Percentiles rank a stretch among this genome's conserved stretches.
phyloP scores from a whole-genome alignment of 495 filamentous ascomycete species.

The Margaritispora aquatica region DNA sequence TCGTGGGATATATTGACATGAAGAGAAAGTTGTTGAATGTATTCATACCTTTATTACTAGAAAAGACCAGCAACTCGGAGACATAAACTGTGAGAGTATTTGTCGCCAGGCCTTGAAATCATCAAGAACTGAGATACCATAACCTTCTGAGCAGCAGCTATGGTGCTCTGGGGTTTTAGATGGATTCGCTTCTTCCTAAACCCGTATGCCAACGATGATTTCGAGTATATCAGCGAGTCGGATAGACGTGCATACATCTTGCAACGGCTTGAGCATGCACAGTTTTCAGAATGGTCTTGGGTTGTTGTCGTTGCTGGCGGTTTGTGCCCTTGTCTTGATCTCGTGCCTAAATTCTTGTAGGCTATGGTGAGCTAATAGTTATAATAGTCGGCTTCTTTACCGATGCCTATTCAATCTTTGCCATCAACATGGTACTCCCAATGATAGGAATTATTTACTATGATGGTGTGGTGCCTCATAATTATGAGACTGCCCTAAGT shows the following conservation, averaged over 20 bases:
- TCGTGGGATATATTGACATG: neutral
- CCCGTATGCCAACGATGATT: slow-evolving; percentile 11
- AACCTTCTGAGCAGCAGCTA: neutral
- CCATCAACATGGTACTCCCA: slow-evolving; percentile 60
- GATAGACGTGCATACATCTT: slow-evolving; percentile 14
- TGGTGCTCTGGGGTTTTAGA: slow-evolving; percentile 15
- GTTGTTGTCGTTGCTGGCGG: slow-evolving; percentile 60
- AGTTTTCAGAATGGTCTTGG: slow-evolving; percentile 16
- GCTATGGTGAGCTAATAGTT: neutral
- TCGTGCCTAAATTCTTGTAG: neutral
- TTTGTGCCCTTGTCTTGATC: neutral
- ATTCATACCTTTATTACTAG: too few species aligned
- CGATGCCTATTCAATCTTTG: slow-evolving; percentile 73
- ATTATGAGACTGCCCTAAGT: slow-evolving; percentile 62
- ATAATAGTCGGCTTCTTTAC: slow-evolving; percentile 64
- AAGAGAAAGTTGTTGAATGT: too few species aligned
- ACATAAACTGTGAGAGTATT: neutral
- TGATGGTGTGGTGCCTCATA: slow-evolving; percentile 46
- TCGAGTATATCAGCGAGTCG: slow-evolving; percentile 12
- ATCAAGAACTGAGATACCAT: neutral
- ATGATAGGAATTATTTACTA: slow-evolving; percentile 67
- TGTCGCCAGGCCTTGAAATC: neutral
- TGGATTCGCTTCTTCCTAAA: slow-evolving; percentile 14
- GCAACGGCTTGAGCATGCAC: slow-evolving; percentile 5
- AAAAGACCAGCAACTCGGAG: neutral